Conservation (phyloP, 345 rosid genomes). For the Populus tremula region DNA sequence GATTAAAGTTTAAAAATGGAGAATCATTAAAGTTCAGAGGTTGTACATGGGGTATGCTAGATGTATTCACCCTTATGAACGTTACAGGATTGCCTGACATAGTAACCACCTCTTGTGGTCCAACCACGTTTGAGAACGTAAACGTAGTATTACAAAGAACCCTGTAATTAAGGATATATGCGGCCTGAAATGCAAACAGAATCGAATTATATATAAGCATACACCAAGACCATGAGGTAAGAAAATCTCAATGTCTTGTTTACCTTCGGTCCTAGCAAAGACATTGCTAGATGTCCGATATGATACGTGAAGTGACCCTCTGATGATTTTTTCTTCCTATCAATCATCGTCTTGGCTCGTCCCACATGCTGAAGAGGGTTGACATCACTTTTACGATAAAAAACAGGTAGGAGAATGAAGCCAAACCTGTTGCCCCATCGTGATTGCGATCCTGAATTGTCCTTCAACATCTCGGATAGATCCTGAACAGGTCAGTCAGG, state of each 20-base stretch:
- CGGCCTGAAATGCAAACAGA: conserved; percentile 29
- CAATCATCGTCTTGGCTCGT: conserved; percentile 48
- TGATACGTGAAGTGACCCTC: conserved; percentile 55
- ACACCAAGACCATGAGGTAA: not conserved
- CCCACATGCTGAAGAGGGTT: conserved; percentile 43
- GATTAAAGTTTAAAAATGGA: not conserved
- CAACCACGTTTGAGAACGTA: conserved; percentile 53
- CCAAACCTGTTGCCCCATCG: conserved; percentile 66
- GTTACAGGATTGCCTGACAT: conserved; percentile 43
- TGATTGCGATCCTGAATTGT: conserved; percentile 15
- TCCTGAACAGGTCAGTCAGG: conserved; percentile 27
- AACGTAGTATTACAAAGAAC: conserved; percentile 50
- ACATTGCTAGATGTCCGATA: conserved; percentile 39
- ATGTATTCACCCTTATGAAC: conserved; percentile 36
- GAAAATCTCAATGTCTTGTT: not conserved
- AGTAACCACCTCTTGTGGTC: conserved; percentile 50
- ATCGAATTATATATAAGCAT: not conserved
- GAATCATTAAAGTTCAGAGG: not conserved
- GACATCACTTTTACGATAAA: conserved; percentile 23
- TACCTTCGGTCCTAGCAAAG: conserved; percentile 46
- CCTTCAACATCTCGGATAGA: conserved; percentile 29
- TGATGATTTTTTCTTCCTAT: conserved; percentile 43
- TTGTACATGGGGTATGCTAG: conserved; percentile 48
- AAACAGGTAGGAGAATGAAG: conserved; percentile 43
- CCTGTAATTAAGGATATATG: conserved; percentile 44